phyloP scores from a whole-genome alignment of 179 eudicot species.

The Corrigiola litoralis region DNA sequence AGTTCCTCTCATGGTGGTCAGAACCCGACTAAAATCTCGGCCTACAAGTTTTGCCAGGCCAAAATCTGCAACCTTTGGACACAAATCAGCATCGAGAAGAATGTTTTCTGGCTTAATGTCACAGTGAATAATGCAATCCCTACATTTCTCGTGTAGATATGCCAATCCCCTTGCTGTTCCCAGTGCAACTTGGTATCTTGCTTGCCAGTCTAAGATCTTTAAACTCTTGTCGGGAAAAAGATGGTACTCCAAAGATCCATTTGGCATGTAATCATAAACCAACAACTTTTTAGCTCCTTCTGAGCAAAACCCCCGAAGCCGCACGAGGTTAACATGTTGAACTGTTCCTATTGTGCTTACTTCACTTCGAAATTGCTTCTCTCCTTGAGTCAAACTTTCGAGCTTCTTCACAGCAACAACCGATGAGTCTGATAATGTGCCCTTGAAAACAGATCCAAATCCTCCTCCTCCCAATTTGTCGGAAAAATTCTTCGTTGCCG shows the following conservation, averaged over 20 bases:
- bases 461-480: constrained; percentile 23
- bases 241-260: constrained; percentile 24
- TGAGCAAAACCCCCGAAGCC: constrained; percentile 21
- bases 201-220: constrained; percentile 9
- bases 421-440: constrained; percentile 13
- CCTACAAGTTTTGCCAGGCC: constrained; percentile 27
- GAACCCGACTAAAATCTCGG: constrained; percentile 14
- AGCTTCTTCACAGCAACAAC: constrained; percentile 24
- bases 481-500: constrained; percentile 23
- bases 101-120: too few relatives aligned
- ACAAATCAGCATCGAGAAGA: constrained; percentile 3
- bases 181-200: constrained; percentile 16
- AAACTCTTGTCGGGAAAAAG: neutral
- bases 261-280: constrained; percentile 23
- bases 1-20: constrained; percentile 21
- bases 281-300: constrained; percentile 16
- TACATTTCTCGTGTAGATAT: constrained; percentile 24
- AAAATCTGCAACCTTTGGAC: constrained; percentile 17
- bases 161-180: constrained; percentile 29
- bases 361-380: constrained; percentile 24
- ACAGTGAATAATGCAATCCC: too few relatives aligned
- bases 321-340: constrained; percentile 24
- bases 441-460: constrained; percentile 23
- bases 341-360: constrained; percentile 24
- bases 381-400: constrained; percentile 8